These are phyloP conservation scores for Nissolia schottii DNA, from an alignment of 306 rosid genomes.

Conservation along the genomic window DNA sequence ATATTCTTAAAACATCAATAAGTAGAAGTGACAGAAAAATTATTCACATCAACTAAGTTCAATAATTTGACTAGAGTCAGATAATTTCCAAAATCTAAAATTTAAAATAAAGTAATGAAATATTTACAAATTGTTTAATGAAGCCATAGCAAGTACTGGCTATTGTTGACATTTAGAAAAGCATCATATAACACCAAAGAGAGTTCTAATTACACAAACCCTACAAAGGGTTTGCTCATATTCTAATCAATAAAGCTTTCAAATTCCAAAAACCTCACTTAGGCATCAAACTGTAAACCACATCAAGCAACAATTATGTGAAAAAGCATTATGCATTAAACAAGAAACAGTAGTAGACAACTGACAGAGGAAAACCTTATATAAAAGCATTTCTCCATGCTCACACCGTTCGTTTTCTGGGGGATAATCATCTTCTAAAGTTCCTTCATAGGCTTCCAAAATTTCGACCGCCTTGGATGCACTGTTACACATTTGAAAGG, in stretches of 20 bases:
- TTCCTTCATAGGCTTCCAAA: conserved; percentile 98
- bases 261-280: background rate
- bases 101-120: background rate
- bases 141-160: background rate
- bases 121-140: background rate
- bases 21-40: conserved; percentile 14
- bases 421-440: conserved; percentile 93
- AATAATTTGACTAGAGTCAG: background rate
- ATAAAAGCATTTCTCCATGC: conserved; percentile 97
- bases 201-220: background rate
- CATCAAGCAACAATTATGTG: background rate
- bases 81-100: background rate
- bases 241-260: background rate
- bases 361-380: conserved; percentile 55
- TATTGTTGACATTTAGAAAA: background rate
- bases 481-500: conserved; percentile 38
- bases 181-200: background rate
- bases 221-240: background rate
- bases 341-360: conserved; percentile 22
- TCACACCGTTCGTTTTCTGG: conserved; percentile 95
- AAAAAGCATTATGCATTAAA: conserved; percentile 10
- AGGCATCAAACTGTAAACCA: background rate
- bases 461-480: conserved; percentile 90
- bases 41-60: conserved; percentile 3
- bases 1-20: background rate